Percentiles rank a stretch among this genome's conserved stretches.
Conservation (phyloP, 345 rosid species). For the Citrus reticulata region DNA sequence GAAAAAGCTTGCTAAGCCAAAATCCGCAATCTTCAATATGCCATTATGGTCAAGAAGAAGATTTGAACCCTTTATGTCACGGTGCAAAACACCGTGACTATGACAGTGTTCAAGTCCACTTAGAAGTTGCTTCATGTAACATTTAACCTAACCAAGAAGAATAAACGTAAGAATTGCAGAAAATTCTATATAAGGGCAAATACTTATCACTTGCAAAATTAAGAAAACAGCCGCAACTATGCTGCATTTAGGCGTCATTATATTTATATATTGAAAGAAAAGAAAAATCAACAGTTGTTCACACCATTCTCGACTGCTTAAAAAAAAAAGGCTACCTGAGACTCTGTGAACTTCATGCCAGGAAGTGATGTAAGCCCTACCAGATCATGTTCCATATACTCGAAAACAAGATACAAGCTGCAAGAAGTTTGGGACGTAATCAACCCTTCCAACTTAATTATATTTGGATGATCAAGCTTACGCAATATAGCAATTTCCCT, state of each 20-base stretch:
- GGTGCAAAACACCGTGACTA: constrained; percentile 73
- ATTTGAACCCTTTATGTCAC: constrained; percentile 98
- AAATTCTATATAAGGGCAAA: constrained; percentile 1
- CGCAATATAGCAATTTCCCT: constrained; percentile 82
- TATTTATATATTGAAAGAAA: neutral
- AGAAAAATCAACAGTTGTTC: neutral
- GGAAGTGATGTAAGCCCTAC: constrained; percentile 88
- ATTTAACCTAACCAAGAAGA: constrained; percentile 59
- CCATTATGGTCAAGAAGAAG: constrained; percentile 82
- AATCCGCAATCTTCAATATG: constrained; percentile 90
- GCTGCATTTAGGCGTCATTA: neutral
- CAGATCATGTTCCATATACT: constrained; percentile 98
- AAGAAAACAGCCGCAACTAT: neutral
- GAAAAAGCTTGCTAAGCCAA: constrained; percentile 81
- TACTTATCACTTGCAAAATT: neutral
- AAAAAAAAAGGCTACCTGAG: constrained; percentile 62
- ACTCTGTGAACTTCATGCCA: constrained; percentile 71
- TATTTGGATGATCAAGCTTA: constrained; percentile 88
- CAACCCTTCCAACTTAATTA: constrained; percentile 87
- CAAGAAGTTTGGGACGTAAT: constrained; percentile 74
- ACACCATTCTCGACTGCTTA: neutral
- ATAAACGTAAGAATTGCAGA: neutral
- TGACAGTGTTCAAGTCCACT: constrained; percentile 96
- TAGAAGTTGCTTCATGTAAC: constrained; percentile 93
- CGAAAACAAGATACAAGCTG: constrained; percentile 85